Percentiles rank a stretch among this genome's conserved stretches.
Evolutionary conservation across 257 asterid species (phyloP).

Genomic region (Solanum gracilifrons): DNA sequence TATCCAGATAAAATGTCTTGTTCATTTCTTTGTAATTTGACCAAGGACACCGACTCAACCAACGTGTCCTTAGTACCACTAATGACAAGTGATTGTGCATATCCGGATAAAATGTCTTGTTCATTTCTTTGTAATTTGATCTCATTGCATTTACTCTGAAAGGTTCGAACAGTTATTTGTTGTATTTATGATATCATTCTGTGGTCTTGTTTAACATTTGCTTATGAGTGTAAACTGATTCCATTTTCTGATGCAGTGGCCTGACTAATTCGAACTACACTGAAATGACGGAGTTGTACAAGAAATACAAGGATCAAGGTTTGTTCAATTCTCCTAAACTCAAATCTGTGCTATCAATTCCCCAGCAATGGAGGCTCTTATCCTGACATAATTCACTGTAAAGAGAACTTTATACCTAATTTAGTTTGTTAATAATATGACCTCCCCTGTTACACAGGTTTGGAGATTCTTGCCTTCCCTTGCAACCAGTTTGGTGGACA

Average conservation of each 20-base stretch:
- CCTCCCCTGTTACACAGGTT: constrained; percentile 20
- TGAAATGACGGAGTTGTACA: constrained; percentile 53
- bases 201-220: neutral
- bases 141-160: neutral
- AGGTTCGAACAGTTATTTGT: neutral
- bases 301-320: constrained; percentile 78
- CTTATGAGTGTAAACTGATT: neutral
- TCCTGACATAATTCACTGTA: neutral
- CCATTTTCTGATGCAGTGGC: constrained; percentile 48
- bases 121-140: neutral
- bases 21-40: neutral
- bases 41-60: neutral
- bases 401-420: neutral
- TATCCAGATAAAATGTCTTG: neutral
- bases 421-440: neutral
- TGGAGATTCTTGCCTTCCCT: constrained; percentile 94
- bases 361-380: neutral
- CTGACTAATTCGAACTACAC: constrained; percentile 73
- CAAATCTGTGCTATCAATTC: neutral
- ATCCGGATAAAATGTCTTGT: neutral
- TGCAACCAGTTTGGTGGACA: constrained; percentile 93
- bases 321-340: neutral
- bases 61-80: neutral
- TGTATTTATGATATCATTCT: neutral
- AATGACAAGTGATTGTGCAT: neutral